phyloP scores from a whole-genome alignment of 192 early-diverging fungal species.

The Bifiguratus adelaidae region DNA sequence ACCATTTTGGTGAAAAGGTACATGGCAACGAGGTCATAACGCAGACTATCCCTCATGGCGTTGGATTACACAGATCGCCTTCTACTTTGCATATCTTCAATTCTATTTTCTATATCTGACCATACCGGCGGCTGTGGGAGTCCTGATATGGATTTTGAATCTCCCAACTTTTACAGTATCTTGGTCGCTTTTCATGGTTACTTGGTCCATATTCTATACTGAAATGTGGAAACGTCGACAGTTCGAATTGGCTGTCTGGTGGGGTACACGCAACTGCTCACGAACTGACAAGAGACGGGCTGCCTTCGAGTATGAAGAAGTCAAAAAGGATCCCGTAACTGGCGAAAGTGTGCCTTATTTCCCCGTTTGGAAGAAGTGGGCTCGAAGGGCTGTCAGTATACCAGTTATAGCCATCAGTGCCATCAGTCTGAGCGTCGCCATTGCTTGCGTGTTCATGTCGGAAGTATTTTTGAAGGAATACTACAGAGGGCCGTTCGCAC shows the following conservation, averaged over 20 bases:
- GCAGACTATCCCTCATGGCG: neutral
- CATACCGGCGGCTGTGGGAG: conserved; percentile 53
- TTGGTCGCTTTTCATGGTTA: conserved; percentile 52
- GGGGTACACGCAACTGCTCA: conserved; percentile 60
- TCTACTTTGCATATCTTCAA: conserved; percentile 93
- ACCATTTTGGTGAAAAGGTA: conserved; percentile 79
- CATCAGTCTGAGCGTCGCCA: conserved; percentile 41
- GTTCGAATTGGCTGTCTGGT: conserved; percentile 54
- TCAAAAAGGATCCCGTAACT: conserved; percentile 51
- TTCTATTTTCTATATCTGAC: conserved; percentile 74
- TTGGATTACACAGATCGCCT: conserved; percentile 41
- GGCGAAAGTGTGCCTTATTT: conserved; percentile 66
- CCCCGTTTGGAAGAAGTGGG: conserved; percentile 58
- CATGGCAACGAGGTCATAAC: neutral
- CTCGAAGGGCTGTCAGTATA: conserved; percentile 39
- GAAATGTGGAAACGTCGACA: conserved; percentile 79
- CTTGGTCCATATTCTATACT: conserved; percentile 62
- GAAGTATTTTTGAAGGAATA: conserved; percentile 72
- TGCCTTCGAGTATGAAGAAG: conserved; percentile 53
- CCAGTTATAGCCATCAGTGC: conserved; percentile 51
- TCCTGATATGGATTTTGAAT: conserved; percentile 40
- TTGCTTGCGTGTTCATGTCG: conserved; percentile 59
- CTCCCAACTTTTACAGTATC: conserved; percentile 44
- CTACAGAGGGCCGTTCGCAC: conserved; percentile 71
- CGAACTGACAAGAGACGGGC: conserved; percentile 51